These are phyloP conservation scores for Phytophthora sansomeana DNA, from an alignment of 352 stramenopile species.

Conservation along the genomic window DNA sequence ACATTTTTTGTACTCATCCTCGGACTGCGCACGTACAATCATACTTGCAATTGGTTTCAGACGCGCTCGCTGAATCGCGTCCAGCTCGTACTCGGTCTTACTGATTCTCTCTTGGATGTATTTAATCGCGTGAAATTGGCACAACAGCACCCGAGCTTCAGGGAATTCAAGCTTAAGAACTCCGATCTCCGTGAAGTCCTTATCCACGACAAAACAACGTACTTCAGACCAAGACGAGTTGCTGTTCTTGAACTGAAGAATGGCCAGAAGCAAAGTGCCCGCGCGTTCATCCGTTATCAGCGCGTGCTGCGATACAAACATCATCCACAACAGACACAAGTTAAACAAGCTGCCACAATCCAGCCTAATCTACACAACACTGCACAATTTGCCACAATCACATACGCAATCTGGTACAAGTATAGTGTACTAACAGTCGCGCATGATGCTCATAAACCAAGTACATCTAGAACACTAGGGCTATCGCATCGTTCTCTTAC, in stretches of 20 bases:
- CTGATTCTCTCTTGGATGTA: conserved; percentile 19
- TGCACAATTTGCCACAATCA: neutral
- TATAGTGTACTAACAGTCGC: neutral
- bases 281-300: conserved; percentile 17
- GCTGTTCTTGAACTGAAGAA: conserved; percentile 20
- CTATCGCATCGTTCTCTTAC: neutral
- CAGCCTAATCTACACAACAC: neutral
- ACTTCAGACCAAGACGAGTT: conserved; percentile 7
- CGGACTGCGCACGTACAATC: neutral
- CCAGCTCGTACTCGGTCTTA: conserved; percentile 5
- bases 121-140: conserved; percentile 32
- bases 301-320: conserved; percentile 10
- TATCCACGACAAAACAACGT: conserved; percentile 28
- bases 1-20: conserved; percentile 5
- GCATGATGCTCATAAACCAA: neutral
- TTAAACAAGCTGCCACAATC: conserved; percentile 3
- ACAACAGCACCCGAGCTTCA: conserved; percentile 15
- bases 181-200: conserved; percentile 36
- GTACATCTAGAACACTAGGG: neutral
- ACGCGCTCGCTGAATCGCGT: neutral
- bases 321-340: neutral
- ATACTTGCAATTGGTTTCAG: conserved; percentile 9
- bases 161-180: conserved; percentile 6
- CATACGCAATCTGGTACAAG: neutral
- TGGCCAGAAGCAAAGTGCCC: conserved; percentile 4